These are phyloP conservation scores for Pleurostoma richardsiae DNA, from an alignment of 2,329 filamentous ascomycete genomes.

Conservation along the genomic window DNA sequence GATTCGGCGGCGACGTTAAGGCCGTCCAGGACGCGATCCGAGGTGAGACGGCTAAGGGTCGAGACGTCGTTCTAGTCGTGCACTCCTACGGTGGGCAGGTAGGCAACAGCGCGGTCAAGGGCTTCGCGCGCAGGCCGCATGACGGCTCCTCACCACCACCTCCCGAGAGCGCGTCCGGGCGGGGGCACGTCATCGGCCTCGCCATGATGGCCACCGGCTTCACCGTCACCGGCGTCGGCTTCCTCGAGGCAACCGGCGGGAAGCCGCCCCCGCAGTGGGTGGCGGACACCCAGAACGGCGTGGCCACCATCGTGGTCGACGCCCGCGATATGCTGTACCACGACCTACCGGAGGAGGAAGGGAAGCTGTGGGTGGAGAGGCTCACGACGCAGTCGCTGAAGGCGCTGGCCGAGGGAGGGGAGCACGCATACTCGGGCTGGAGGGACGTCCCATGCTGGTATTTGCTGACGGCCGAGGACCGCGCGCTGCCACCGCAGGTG, in stretches of 20 bases:
- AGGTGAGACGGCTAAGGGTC: slow-evolving; percentile 26
- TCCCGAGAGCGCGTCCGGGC: neutral
- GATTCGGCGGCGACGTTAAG: slow-evolving; percentile 35
- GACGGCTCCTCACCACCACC: neutral
- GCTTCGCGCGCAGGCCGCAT: slow-evolving; percentile 20
- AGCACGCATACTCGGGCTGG: slow-evolving; percentile 40
- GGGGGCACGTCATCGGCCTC: slow-evolving; percentile 36
- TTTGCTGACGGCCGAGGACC: slow-evolving; percentile 35
- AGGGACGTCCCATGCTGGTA: slow-evolving; percentile 41
- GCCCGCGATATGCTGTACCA: slow-evolving; percentile 42
- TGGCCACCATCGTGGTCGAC: slow-evolving; percentile 29
- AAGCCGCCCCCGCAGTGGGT: slow-evolving; percentile 35
- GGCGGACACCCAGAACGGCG: slow-evolving; percentile 31
- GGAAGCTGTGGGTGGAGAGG: slow-evolving; percentile 31
- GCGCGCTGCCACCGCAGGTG: slow-evolving; percentile 27
- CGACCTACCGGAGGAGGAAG: slow-evolving; percentile 38
- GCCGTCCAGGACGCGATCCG: slow-evolving; percentile 28
- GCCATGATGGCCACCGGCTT: slow-evolving; percentile 40
- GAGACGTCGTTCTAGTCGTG: slow-evolving; percentile 38
- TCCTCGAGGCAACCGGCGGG: slow-evolving; percentile 34
- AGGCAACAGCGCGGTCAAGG: slow-evolving; percentile 38
- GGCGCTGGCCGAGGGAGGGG: slow-evolving; percentile 36
- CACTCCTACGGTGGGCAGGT: slow-evolving; percentile 46
- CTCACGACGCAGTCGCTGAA: slow-evolving; percentile 36
- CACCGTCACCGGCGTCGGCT: slow-evolving; percentile 25